These are phyloP conservation scores for Pichia membranifaciens DNA, from an alignment of 805 yeast genomes.

Conservation along the genomic window DNA sequence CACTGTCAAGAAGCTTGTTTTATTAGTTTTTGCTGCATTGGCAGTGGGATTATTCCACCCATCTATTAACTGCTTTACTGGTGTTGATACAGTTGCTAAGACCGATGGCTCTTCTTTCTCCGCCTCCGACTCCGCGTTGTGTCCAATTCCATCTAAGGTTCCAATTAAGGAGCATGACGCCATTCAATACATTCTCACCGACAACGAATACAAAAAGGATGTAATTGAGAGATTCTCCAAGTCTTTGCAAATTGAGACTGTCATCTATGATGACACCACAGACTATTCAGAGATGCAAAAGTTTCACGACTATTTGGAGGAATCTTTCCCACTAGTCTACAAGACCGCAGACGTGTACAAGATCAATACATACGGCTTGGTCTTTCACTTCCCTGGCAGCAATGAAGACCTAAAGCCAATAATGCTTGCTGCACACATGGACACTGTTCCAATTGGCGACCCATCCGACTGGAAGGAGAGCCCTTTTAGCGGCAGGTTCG, in stretches of 20 bases:
- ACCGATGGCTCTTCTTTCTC: not conserved
- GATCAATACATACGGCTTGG: slow-evolving; percentile 58
- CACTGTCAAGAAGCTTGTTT: slow-evolving; percentile 3
- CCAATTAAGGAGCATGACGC: slow-evolving; percentile 15
- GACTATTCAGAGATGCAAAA: slow-evolving; percentile 20
- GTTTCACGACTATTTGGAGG: slow-evolving; percentile 19
- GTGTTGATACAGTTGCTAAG: too few relatives aligned
- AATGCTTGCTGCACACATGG: slow-evolving; percentile 71
- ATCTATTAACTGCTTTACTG: not conserved
- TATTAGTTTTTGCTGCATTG: slow-evolving; percentile 5
- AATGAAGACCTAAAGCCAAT: slow-evolving; percentile 50
- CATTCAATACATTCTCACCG: slow-evolving; percentile 28
- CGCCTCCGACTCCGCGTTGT: slow-evolving; percentile 6
- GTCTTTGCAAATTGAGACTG: slow-evolving; percentile 50
- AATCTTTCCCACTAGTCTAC: slow-evolving; percentile 31
- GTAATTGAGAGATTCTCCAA: slow-evolving; percentile 40
- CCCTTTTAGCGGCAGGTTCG: slow-evolving; percentile 63
- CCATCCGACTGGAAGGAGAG: slow-evolving; percentile 55
- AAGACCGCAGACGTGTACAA: slow-evolving; percentile 39
- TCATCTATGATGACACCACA: slow-evolving; percentile 26
- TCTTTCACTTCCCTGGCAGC: slow-evolving; percentile 62
- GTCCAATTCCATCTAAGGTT: slow-evolving; percentile 25
- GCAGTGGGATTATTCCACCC: not conserved
- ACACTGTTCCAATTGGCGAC: slow-evolving; percentile 70
- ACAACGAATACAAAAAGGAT: slow-evolving; percentile 27